phyloP scores from a whole-genome alignment of 805 yeast species.

The Vanderwaltozyma tropicalis region DNA sequence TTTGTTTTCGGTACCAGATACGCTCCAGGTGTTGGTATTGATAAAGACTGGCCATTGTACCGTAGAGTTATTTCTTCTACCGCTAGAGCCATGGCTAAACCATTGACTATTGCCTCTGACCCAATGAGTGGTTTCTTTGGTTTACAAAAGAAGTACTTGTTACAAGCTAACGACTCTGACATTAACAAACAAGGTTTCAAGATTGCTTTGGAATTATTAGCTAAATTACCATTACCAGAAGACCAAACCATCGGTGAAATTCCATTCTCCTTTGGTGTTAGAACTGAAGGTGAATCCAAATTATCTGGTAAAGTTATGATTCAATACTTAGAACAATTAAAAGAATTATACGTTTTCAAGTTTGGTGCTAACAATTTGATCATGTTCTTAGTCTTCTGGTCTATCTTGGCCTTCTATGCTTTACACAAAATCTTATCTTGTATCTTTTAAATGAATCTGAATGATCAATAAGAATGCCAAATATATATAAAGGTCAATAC shows the following conservation, averaged over 20 bases:
- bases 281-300: constrained; percentile 45
- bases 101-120: constrained; percentile 41
- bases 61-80: constrained; percentile 40
- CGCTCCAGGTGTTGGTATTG: constrained; percentile 46
- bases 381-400: constrained; percentile 24
- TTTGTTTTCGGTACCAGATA: constrained; percentile 43
- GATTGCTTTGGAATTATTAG: constrained; percentile 39
- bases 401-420: constrained; percentile 23
- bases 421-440: constrained; percentile 19
- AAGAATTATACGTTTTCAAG: constrained; percentile 37
- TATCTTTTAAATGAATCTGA: constrained; percentile 8
- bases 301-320: constrained; percentile 40
- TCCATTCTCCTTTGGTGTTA: constrained; percentile 42
- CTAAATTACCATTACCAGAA: constrained; percentile 35
- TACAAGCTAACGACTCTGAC: constrained; percentile 26
- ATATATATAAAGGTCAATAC: no score
- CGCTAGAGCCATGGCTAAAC: constrained; percentile 40
- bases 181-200: constrained; percentile 39
- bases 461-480: no score
- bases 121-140: constrained; percentile 48
- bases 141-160: constrained; percentile 35
- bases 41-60: constrained; percentile 43
- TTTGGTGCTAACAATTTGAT: constrained; percentile 33
- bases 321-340: constrained; percentile 37
- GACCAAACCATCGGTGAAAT: constrained; percentile 34